These are phyloP conservation scores for Blastobotrys parvus DNA, from an alignment of 805 yeast genomes.

Conservation along the genomic window DNA sequence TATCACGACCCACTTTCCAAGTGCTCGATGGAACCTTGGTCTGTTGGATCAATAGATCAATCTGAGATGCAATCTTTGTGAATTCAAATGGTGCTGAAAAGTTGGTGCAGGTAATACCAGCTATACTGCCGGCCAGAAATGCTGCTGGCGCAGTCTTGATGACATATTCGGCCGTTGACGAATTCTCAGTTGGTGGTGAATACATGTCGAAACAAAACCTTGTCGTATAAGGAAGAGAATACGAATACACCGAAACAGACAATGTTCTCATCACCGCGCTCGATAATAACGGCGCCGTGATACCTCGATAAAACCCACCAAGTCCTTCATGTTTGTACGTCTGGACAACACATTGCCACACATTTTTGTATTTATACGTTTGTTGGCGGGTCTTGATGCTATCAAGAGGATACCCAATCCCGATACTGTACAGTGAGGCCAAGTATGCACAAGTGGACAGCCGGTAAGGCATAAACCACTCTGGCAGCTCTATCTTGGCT, in stretches of 20 bases:
- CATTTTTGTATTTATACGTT: constrained; percentile 54
- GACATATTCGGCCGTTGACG: constrained; percentile 5
- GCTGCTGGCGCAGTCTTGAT: constrained; percentile 17
- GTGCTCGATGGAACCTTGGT: constrained; percentile 27
- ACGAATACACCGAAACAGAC: constrained; percentile 56
- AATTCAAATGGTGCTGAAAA: constrained; percentile 80
- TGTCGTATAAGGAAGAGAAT: constrained; percentile 34
- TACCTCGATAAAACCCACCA: constrained; percentile 65
- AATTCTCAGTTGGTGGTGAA: constrained; percentile 7
- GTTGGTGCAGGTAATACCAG: constrained; percentile 47
- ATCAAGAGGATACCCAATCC: constrained; percentile 77
- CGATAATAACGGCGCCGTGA: constrained; percentile 63
- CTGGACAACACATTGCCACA: constrained; percentile 46
- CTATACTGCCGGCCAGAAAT: constrained; percentile 47
- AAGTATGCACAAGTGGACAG: constrained; percentile 55
- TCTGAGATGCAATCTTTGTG: constrained; percentile 73
- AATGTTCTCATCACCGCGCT: constrained; percentile 53
- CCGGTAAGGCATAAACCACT: constrained; percentile 30
- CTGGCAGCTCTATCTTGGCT: constrained; percentile 7
- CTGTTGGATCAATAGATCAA: constrained; percentile 34
- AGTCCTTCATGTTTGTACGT: constrained; percentile 58
- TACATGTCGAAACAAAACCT: constrained; percentile 14
- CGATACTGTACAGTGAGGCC: constrained; percentile 54
- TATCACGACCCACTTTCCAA: constrained; percentile 41
- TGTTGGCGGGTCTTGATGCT: constrained; percentile 85